These are phyloP conservation scores for Chaetomiaceae sp. DNA, from an alignment of 2,329 filamentous ascomycete genomes.

Conservation along the genomic window DNA sequence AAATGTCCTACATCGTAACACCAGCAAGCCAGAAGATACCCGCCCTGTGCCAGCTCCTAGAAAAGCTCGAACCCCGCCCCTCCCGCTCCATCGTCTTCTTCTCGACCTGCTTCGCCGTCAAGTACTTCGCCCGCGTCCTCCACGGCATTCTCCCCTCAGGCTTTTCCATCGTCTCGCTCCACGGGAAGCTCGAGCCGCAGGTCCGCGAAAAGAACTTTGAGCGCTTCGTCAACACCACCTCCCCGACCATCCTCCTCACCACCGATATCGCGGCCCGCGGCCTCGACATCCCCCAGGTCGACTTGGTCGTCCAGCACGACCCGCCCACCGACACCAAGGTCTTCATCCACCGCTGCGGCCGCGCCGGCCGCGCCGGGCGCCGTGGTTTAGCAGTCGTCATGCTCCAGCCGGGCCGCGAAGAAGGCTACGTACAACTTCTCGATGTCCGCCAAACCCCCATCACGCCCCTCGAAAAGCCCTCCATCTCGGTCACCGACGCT, in stretches of 20 bases:
- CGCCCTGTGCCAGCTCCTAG: conserved; percentile 65
- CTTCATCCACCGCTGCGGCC: conserved; percentile 88
- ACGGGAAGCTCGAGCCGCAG: conserved; percentile 86
- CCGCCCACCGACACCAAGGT: conserved; percentile 61
- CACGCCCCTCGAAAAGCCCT: conserved; percentile 53
- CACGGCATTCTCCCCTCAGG: conserved; percentile 64
- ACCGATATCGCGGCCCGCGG: conserved; percentile 90
- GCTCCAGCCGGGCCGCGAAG: conserved; percentile 77
- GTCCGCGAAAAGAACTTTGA: conserved; percentile 85
- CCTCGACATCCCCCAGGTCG: conserved; percentile 86
- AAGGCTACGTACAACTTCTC: conserved; percentile 85
- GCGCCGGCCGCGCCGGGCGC: conserved; percentile 84
- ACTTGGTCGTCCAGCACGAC: conserved; percentile 86
- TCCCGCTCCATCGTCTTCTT: conserved; percentile 88
- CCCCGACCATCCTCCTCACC: conserved; percentile 78
- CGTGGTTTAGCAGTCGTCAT: conserved; percentile 82
- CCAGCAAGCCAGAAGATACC: conserved; percentile 78
- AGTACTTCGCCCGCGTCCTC: conserved; percentile 84
- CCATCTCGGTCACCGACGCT: conserved; percentile 52
- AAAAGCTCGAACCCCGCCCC: conserved; percentile 65
- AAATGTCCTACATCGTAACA: conserved; percentile 78
- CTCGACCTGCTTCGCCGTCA: conserved; percentile 89
- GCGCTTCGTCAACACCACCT: conserved; percentile 69
- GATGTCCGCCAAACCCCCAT: conserved; percentile 85
- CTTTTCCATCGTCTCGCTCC: conserved; percentile 72